Base-by-base conservation (phyloP, 495 filamentous ascomycete species). In the Letharia lupina region DNA sequence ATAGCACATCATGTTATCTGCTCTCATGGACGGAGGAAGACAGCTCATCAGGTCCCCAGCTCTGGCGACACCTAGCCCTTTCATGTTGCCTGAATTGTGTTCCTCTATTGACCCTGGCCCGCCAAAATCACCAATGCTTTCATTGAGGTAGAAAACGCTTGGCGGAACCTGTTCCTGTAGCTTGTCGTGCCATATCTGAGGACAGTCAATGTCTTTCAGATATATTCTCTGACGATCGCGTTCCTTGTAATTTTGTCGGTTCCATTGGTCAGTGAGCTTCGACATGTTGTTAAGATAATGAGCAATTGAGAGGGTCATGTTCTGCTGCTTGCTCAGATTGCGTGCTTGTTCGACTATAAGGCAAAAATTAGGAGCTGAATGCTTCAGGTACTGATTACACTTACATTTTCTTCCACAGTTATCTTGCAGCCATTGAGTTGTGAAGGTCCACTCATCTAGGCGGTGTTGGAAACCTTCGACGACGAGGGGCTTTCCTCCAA, bases 1-100 rank as follows among this genome's bases (percentile, higher is more conserved):
- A 73, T 98, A 98, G 76, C 93, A 97, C 93, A 97, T 96, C 72
- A 98, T 81, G 65, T 98, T 98, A 67, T 95, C 88, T 10, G 94
- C 94, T 28, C 91, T 84, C 89, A 96, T 94, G 31, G 86, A 78
- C 16, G 81, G 75, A 0, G 91, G 90, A n/a, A 98, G 82, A 68
- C 87, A 91, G 73, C 91, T 92, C 94, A 98, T 98, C 37, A 98
- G 76, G 70, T 98, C 94, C 10, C 91, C 92, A 4, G 91, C 86
- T 57, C 80, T 79, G 11, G 85, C 84, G 67, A 89, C 80, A 78
- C 63, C 77, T 69, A 47, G 65, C 13, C 79, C 79, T 68, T 77
- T 79, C 28, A 69, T 65, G 10, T 69, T 68, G 31, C 63, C 66
- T 10, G 67, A 69, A 13, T 73, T 72, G 11, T 68, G 65, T 57